phyloP scores from a whole-genome alignment of 208 protist species.

The Crithidia expoeki region DNA sequence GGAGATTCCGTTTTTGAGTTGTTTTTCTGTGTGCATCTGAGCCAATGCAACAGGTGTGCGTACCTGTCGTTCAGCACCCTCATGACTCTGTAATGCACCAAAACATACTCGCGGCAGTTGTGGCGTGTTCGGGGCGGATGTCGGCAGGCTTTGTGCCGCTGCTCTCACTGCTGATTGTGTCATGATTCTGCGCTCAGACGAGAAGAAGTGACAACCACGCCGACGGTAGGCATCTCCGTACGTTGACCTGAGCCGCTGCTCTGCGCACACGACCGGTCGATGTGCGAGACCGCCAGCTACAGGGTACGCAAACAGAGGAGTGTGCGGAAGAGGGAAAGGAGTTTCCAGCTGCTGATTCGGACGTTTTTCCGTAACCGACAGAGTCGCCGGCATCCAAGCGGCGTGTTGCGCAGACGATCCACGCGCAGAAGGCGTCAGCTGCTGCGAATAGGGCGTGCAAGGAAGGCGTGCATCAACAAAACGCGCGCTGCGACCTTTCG shows the following conservation, averaged over 20 bases:
- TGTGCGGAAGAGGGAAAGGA: conserved; percentile 9
- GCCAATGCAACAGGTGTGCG: neutral
- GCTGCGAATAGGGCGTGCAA: neutral
- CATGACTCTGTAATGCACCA: neutral
- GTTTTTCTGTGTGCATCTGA: neutral
- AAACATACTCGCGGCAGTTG: neutral
- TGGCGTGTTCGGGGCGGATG: neutral
- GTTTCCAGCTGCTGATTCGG: neutral
- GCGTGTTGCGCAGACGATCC: neutral
- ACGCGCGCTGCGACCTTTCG: too few species aligned
- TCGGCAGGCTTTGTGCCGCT: too few species aligned
- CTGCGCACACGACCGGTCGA: neutral
- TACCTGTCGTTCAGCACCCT: neutral
- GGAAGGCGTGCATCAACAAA: neutral
- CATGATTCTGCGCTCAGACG: neutral
- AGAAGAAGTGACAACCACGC: conserved; percentile 16
- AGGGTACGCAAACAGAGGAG: neutral
- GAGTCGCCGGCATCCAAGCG: neutral
- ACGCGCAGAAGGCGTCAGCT: neutral
- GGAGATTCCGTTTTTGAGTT: neutral
- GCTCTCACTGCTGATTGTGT: too few species aligned
- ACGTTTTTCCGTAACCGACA: neutral
- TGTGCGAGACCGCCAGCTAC: neutral
- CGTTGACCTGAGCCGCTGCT: neutral
- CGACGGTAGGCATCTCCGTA: conserved; percentile 7